Conservation (phyloP, 2,329 filamentous ascomycete species). For the Aspergillus fumigatiaffinis region DNA sequence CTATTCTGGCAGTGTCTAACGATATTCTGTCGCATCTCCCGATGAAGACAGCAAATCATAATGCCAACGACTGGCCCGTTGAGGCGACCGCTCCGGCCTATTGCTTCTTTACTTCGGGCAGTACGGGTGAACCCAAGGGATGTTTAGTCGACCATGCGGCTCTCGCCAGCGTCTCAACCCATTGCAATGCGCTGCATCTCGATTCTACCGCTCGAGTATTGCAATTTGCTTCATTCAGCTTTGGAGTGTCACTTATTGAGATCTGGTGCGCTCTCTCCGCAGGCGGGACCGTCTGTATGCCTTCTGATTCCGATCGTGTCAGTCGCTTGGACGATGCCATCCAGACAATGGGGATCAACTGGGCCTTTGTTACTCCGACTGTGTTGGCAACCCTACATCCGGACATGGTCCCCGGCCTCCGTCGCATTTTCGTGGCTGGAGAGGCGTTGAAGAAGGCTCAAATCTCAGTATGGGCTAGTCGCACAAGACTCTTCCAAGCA, state of each 20-base stretch:
- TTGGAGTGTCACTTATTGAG: conserved; percentile 3
- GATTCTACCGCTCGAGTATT: neutral
- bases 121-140: conserved; percentile 5
- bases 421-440: conserved; percentile 8
- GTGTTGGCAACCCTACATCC: conserved; percentile 20
- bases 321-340: conserved; percentile 10
- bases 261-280: conserved; percentile 2
- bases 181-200: neutral
- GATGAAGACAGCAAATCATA: neutral
- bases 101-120: conserved; percentile 5
- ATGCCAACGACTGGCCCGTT: neutral
- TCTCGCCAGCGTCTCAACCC: conserved; percentile 1
- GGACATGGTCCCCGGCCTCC: conserved; percentile 4
- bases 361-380: conserved; percentile 35
- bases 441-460: conserved; percentile 3
- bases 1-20: neutral
- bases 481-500: neutral
- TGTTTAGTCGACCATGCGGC: conserved; percentile 2
- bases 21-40: neutral
- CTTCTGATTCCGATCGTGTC: conserved; percentile 1
- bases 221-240: conserved; percentile 6
- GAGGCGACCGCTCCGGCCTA: neutral
- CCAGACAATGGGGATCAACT: conserved; percentile 31
- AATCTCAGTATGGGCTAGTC: neutral
- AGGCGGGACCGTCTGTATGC: conserved; percentile 3